These are phyloP conservation scores for Cinchona pubescens DNA, from an alignment of 257 asterid genomes.

Conservation along the genomic window DNA sequence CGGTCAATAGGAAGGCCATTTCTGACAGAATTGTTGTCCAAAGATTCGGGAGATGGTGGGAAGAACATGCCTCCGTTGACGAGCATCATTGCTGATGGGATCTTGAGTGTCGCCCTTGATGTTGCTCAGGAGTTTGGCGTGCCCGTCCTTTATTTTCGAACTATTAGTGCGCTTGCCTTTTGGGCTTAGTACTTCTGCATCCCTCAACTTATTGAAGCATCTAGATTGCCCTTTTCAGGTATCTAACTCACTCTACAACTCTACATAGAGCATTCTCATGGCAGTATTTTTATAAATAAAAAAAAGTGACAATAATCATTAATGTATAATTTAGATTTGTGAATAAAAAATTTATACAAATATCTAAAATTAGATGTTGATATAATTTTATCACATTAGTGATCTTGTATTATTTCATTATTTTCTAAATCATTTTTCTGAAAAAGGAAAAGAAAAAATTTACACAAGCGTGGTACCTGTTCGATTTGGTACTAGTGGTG, in stretches of 20 bases:
- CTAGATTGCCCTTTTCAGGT: slow-evolving; percentile 54
- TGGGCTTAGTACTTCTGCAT: slow-evolving; percentile 52
- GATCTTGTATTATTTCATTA: too few relatives aligned
- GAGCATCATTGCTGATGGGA: slow-evolving; percentile 46
- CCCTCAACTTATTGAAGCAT: slow-evolving; percentile 47
- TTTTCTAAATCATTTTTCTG: too few relatives aligned
- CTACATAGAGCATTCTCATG: background rate
- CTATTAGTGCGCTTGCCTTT: slow-evolving; percentile 50
- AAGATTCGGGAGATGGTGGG: background rate
- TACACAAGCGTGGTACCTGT: too few relatives aligned
- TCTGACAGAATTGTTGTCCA: slow-evolving; percentile 19
- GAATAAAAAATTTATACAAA: too few relatives aligned
- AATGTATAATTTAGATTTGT: too few relatives aligned
- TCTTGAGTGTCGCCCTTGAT: slow-evolving; percentile 44
- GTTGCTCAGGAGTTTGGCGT: slow-evolving; percentile 58
- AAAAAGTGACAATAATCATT: too few relatives aligned
- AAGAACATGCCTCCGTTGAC: slow-evolving; percentile 31
- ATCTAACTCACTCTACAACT: background rate
- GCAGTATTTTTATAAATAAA: too few relatives aligned
- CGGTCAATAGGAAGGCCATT: slow-evolving; percentile 15
- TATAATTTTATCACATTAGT: too few relatives aligned
- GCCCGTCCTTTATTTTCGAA: slow-evolving; percentile 50
- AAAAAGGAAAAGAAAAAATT: too few relatives aligned
- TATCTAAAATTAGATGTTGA: too few relatives aligned
- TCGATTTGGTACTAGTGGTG: too few relatives aligned